phyloP scores from a whole-genome alignment of 2,329 filamentous ascomycete genomes.

The Clarireedia hainanense region DNA sequence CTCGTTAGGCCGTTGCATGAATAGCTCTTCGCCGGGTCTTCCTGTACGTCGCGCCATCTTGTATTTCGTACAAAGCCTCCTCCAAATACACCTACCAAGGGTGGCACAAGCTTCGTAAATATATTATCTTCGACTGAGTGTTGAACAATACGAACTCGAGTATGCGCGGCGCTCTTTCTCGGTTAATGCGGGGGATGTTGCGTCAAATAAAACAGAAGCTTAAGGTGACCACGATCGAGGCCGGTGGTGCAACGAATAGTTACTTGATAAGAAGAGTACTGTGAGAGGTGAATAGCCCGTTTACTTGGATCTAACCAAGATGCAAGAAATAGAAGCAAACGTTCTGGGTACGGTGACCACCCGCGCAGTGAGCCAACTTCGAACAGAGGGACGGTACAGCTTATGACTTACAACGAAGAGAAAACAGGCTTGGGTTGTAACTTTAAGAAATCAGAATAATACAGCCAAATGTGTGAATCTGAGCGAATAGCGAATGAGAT shows the following conservation, averaged over 20 bases:
- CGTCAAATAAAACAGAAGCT: neutral
- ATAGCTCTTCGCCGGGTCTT: conserved; percentile 74
- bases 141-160: neutral
- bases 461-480: conserved; percentile 5
- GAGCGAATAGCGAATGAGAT: conserved; percentile 4
- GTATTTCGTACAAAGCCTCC: conserved; percentile 16
- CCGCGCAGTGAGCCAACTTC: neutral
- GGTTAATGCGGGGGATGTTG: conserved; percentile 8
- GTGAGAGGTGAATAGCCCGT: neutral
- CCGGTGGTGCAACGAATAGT: neutral
- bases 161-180: conserved; percentile 1
- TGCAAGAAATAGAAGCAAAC: neutral
- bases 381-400: neutral
- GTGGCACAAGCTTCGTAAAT: conserved; percentile 26
- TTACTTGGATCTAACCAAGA: neutral
- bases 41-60: conserved; percentile 42
- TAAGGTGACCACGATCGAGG: neutral
- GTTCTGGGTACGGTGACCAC: neutral
- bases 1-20: conserved; percentile 48
- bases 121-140: conserved; percentile 17
- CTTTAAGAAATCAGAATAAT: neutral
- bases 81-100: conserved; percentile 19
- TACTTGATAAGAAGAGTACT: conserved; percentile 7
- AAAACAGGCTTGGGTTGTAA: neutral
- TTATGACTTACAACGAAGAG: neutral